Evolutionary conservation across 805 yeast species (phyloP), one percentile per base, ranked within the genome.

Genomic region (Metschnikowia reukaufii): DNA sequence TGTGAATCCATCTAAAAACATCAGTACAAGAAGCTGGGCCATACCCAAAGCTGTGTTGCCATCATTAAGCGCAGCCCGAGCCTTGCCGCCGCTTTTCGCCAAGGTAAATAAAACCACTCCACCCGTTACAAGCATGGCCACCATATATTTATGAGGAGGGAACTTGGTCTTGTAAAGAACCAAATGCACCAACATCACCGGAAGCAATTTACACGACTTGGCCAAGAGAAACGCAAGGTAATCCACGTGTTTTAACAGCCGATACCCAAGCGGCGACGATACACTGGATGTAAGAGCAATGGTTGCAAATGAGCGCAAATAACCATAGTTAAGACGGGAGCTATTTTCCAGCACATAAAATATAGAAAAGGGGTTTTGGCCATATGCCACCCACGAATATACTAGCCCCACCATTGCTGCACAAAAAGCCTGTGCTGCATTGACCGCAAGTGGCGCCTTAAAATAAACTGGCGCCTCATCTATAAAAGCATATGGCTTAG

Each of bases 201-300:
- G 99, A 18, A 94, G 81, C 64, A 94, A 75, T 60, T 94, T 94
- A 64, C 98, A 92, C 45, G 96, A 85, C 62, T 94, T 94, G 16
- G 97, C 96, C 50, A 94, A 75, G 52, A 92, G 77, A 57, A 81
- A 85, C 0, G 95, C 86, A 59, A 94, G 70, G 61, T 87, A 94
- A 61, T 88, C 96, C 27, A 94, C 92, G 63, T 92, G 88, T 41
- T 78, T 74, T 49, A 92, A 68, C 16, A 96, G 81, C 35, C 83
- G 78, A 50, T 88, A 83, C 1, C 96, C 94, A 37, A 94, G 67
- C 4, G 97, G 97, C 2, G 91, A 78, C 0, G 96, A 82, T 20
- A 91, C 58, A 18, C 95, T 82, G 57, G 91, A 92, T 7, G 96
- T 81, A 2, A 82, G 49, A 1, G 95, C 81, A 15, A 88, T 83